phyloP scores from a whole-genome alignment of 495 filamentous ascomycete genomes.

The Penicillium canescens region DNA sequence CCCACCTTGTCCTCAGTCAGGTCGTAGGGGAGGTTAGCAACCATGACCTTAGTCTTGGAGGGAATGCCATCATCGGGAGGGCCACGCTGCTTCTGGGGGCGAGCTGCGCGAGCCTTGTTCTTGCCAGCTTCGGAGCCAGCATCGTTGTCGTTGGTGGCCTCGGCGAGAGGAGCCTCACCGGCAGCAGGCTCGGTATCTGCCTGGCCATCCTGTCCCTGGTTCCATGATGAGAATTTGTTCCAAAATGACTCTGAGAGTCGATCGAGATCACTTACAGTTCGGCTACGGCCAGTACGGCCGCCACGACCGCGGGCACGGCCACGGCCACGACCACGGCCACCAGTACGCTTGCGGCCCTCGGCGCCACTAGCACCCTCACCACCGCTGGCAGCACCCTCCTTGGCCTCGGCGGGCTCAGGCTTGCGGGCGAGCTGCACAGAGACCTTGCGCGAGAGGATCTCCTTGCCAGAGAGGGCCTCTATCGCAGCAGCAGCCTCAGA shows the following conservation, averaged over 20 bases:
- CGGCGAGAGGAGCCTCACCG: constrained; percentile 55
- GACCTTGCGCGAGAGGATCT: constrained; percentile 96
- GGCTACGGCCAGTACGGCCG: constrained; percentile 62
- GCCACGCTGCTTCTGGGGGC: constrained; percentile 72
- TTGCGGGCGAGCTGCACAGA: constrained; percentile 98
- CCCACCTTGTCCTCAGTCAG: constrained; percentile 93
- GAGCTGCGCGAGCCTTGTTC: constrained; percentile 48
- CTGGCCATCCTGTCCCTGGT: constrained; percentile 31
- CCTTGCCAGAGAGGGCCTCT: constrained; percentile 89
- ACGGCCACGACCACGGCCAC: constrained; percentile 74
- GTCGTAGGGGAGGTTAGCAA: constrained; percentile 97
- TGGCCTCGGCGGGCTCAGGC: constrained; percentile 81
- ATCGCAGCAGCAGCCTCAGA: constrained; percentile 94
- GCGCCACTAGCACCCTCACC: constrained; percentile 67
- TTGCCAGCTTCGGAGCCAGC: constrained; percentile 48
- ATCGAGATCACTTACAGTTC: constrained; percentile 56
- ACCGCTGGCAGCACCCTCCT: constrained; percentile 68
- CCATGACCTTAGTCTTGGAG: constrained; percentile 99
- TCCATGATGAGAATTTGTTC: constrained; percentile 6
- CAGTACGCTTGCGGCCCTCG: constrained; percentile 77
- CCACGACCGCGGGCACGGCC: constrained; percentile 73
- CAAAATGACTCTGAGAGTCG: background rate
- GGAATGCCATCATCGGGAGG: constrained; percentile 97
- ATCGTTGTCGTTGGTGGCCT: constrained; percentile 61
- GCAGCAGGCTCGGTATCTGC: constrained; percentile 48